Conservation (phyloP, 2,329 filamentous ascomycete genomes). For the Exophiala phaeomuriformis region DNA sequence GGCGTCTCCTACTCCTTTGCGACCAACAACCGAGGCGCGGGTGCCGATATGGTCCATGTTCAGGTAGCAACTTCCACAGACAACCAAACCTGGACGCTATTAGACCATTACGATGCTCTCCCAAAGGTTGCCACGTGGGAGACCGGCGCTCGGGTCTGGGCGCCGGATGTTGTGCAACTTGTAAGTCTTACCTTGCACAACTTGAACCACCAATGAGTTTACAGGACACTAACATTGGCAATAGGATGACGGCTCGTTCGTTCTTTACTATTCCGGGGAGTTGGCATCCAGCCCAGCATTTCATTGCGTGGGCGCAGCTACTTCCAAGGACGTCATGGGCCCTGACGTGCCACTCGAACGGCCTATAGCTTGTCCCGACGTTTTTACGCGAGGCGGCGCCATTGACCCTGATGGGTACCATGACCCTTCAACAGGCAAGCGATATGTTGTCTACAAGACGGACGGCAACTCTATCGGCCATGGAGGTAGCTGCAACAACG, state of each 20-base stretch:
- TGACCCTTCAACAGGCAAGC: conserved; percentile 45
- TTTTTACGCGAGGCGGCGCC: conserved; percentile 45
- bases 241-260: conserved; percentile 45
- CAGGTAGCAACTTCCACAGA: conserved; percentile 48
- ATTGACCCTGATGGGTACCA: conserved; percentile 57
- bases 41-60: conserved; percentile 34
- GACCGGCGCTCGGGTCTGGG: conserved; percentile 50
- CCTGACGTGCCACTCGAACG: conserved; percentile 46
- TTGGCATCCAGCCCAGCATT: conserved; percentile 32
- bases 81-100: conserved; percentile 43
- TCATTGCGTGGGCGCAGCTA: conserved; percentile 54
- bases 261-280: conserved; percentile 52
- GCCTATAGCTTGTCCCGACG: conserved; percentile 48
- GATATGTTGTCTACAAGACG: conserved; percentile 59
- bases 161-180: conserved; percentile 52
- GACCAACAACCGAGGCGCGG: conserved; percentile 42
- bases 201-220: background rate
- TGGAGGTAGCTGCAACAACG: conserved; percentile 44
- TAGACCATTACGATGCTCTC: conserved; percentile 49
- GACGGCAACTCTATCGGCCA: conserved; percentile 54
- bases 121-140: conserved; percentile 49
- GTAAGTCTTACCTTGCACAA: conserved; percentile 25
- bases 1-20: conserved; percentile 54
- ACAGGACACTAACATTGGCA: background rate
- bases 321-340: conserved; percentile 42